Evolutionary conservation across 495 filamentous ascomycete genomes (phyloP).

Genomic region (Aspergillus incahuasiensis): DNA sequence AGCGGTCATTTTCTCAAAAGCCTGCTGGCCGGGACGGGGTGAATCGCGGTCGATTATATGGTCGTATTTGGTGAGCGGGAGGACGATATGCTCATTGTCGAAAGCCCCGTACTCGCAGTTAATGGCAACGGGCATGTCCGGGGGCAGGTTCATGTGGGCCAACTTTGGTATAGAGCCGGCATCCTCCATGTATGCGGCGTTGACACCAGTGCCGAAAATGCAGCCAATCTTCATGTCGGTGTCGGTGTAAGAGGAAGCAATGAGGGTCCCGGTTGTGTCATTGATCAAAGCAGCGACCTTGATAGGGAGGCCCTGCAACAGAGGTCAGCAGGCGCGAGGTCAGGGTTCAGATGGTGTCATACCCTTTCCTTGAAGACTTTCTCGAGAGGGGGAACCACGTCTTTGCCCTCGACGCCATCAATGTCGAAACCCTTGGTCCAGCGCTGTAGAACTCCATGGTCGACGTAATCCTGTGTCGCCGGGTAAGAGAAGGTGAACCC

Average conservation of each 20-base stretch:
- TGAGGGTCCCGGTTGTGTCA: slow-evolving; percentile 98
- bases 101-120: slow-evolving; percentile 99
- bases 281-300: slow-evolving; percentile 93
- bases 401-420: slow-evolving; percentile 86
- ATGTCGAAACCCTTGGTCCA: slow-evolving; percentile 99
- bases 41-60: slow-evolving; percentile 86
- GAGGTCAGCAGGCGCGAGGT: slow-evolving; percentile 1
- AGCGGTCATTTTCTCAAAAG: slow-evolving; percentile 98
- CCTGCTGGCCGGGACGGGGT: slow-evolving; percentile 89
- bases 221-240: slow-evolving; percentile 87
- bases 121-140: slow-evolving; percentile 89
- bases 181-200: slow-evolving; percentile 97
- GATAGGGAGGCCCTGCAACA: slow-evolving; percentile 73
- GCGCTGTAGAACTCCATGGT: slow-evolving; percentile 90
- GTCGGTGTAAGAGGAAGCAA: slow-evolving; percentile 95
- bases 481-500: slow-evolving; percentile 99
- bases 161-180: slow-evolving; percentile 90
- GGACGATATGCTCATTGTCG: slow-evolving; percentile 91
- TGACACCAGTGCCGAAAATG: slow-evolving; percentile 98
- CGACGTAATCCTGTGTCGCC: slow-evolving; percentile 92
- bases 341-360: slow-evolving; percentile 21
- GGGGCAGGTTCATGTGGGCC: slow-evolving; percentile 85
- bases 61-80: slow-evolving; percentile 83
- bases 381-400: slow-evolving; percentile 93
- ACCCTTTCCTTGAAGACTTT: slow-evolving; percentile 73